Percentiles rank a stretch among this genome's conserved stretches.
Conservation (phyloP, 331 rosid genomes). For the Phaseolus coccineus region DNA sequence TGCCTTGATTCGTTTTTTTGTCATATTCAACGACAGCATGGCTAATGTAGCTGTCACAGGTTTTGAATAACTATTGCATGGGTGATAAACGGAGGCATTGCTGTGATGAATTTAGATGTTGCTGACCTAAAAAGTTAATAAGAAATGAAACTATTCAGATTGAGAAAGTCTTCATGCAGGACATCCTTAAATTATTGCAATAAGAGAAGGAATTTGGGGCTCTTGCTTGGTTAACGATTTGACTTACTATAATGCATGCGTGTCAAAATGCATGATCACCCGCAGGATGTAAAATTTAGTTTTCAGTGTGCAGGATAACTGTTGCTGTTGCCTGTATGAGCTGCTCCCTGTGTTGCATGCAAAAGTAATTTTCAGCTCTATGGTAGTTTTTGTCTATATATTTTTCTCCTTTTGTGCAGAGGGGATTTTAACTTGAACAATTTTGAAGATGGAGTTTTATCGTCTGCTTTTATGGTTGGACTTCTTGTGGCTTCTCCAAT, state of each 20-base stretch:
- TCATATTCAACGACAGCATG: background rate
- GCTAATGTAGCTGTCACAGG: constrained; percentile 1
- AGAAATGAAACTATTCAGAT: background rate
- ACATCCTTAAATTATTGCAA: background rate
- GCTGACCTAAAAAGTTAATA: constrained; percentile 7
- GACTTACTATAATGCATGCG: constrained; percentile 14
- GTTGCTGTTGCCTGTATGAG: background rate
- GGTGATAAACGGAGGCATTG: background rate
- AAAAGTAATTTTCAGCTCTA: constrained; percentile 32
- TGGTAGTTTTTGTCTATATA: constrained; percentile 8
- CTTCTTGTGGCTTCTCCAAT: constrained; percentile 87
- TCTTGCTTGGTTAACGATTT: background rate
- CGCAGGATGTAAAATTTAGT: background rate
- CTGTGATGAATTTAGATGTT: constrained; percentile 28
- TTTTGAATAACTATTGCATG: background rate
- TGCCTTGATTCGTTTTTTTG: background rate
- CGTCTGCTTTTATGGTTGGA: constrained; percentile 97
- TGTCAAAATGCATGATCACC: background rate
- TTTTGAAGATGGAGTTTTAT: constrained; percentile 79
- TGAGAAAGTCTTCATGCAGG: constrained; percentile 13
- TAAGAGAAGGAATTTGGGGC: constrained; percentile 22
- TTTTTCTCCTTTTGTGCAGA: constrained; percentile 53
- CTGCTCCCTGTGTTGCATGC: background rate
- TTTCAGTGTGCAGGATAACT: constrained; percentile 22
- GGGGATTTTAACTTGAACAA: constrained; percentile 82